phyloP scores from a whole-genome alignment of 2,329 filamentous ascomycete genomes.

The Metarhizium humberi region DNA sequence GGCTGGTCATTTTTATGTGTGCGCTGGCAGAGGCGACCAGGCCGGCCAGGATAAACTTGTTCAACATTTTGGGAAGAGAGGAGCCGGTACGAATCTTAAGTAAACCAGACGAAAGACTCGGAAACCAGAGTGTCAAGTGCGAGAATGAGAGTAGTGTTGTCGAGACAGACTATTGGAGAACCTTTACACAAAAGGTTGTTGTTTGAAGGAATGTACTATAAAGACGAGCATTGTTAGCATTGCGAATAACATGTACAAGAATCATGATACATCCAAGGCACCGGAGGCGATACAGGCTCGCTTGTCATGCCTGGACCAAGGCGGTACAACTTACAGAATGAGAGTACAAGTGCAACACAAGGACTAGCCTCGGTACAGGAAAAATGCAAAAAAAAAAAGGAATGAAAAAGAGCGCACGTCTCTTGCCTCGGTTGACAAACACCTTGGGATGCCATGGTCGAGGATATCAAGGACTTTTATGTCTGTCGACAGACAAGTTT shows the following conservation, averaged over 20 bases:
- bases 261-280: no score
- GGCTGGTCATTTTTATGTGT: slow-evolving; percentile 67
- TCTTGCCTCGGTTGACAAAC: no score
- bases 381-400: no score
- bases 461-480: no score
- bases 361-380: no score
- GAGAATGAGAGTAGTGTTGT: slow-evolving; percentile 12
- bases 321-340: no score
- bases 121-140: background rate
- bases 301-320: no score
- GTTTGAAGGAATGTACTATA: background rate
- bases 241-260: background rate
- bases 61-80: slow-evolving; percentile 36
- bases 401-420: no score
- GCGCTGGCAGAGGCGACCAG: slow-evolving; percentile 53
- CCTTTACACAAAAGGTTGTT: background rate
- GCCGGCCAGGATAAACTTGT: slow-evolving; percentile 42
- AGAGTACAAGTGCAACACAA: no score
- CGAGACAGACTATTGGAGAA: slow-evolving; percentile 7
- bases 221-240: background rate
- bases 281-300: no score
- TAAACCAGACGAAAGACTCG: slow-evolving; percentile 22
- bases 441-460: no score
- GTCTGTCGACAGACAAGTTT: no score
- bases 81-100: background rate